Base-by-base conservation (phyloP, 352 stramenopile species). In the Phytophthora aleatoria region DNA sequence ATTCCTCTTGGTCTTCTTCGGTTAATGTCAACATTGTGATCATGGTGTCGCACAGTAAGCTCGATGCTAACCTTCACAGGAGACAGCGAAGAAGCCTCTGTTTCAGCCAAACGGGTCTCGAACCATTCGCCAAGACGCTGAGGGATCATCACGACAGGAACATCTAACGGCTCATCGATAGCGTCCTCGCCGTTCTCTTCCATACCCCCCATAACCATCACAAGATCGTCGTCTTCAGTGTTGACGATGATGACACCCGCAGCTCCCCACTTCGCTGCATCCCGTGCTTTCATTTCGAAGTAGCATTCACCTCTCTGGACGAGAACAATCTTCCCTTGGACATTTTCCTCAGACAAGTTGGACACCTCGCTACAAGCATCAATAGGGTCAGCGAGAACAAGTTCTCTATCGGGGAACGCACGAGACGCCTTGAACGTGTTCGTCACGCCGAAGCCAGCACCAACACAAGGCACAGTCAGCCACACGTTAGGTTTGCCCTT, bases 171-270 rank as follows among this genome's bases (percentile, higher is more conserved):
- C 12, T 41, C 51, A 27, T 63, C 39, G 44, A 35, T 44, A 7
- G 49, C 54, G 3, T 80, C 69, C 10, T 66, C 55, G 7, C 38
- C 64, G 6, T 41, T 49, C 30, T 69, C 64, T 5, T 58, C 67
- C 4, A 76, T 72, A 15, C 81, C 74, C 31, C 79, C 85, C 87
- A 95, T 95, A 57, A 94, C 79, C 72, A 94, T 92, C 35, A 95
- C 74, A 45, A 91, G 71, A 1, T 80, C 71, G 16, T 88, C 71
- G 24, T 89, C 80, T 57, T 77, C 69, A 24, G 79, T 80, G 60
- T 92, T 94, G 16, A 85, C 64, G 27, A 94, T 65, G 39, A 94
- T 77, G 12, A 91, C 67, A 42, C 76, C 85, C 0, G 69, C 61
- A 5, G 83, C 83, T 0, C 82, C 83, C 11, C 67, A 76, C 5